Evolutionary conservation across 2,329 filamentous ascomycete species (phyloP), one percentile per base, ranked within the genome.

Genomic region (Fusarium sp.): DNA sequence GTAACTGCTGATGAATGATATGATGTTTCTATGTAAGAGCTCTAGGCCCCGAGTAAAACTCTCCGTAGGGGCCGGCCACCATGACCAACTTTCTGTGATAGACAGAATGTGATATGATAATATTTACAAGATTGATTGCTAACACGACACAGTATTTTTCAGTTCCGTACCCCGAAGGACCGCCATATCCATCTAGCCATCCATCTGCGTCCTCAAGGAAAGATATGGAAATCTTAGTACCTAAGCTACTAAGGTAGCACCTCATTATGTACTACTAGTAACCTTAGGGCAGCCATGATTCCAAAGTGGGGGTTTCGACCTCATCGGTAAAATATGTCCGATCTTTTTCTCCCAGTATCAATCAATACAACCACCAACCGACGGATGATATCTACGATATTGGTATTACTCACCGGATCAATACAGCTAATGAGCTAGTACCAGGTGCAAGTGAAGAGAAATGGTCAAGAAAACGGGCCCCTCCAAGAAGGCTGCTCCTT

Each of bases 391-490:
- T 34, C 50, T 42, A 64, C 58, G 44, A 68, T 44, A 65, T 45
- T 51, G 42, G 42, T 45, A 39, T 61, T 54, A 47, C 66, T 39
- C 47, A 24, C 42, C 32, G 41, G 52, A 28, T 56, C 13, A 38
- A 50, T 44, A 47, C 50, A 48, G 28, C 64, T 44, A 65, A 73
- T 56, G 41, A 70, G 28, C 48, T 45, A 68, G 34, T 17, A 3
- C 18, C 15, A n/a, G 24, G 54, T 52, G 28, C 58, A 59, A 45
- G 28, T 52, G 51, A 65, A 64, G 36, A 72, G 63, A 60, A 56
- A 79, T 80, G 78, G 76, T 70, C 54, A 76, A 77, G 69, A 79
- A 78, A 58, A 55, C 66, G 51, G 68, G 55, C 17, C 54, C 68
- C 14, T 66, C 77, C n/a, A 79, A 71, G 52, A 78, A 75, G 68